These are phyloP conservation scores for Microcera coccophila DNA, from an alignment of 2,329 filamentous ascomycete species.

Conservation along the genomic window DNA sequence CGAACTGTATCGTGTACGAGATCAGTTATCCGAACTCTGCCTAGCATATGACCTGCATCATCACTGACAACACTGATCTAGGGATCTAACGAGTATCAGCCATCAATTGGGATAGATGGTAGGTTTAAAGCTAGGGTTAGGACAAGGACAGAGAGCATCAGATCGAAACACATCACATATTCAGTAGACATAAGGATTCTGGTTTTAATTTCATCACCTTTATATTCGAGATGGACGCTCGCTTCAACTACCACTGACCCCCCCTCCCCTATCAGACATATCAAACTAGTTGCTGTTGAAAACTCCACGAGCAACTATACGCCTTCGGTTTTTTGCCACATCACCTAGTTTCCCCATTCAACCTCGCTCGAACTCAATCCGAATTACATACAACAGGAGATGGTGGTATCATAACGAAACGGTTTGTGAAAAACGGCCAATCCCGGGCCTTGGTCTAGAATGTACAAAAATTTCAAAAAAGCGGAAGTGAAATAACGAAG, in stretches of 20 bases:
- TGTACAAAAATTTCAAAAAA: constrained; percentile 29
- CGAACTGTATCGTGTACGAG: no score
- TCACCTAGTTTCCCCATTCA: constrained; percentile 10
- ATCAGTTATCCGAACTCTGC: no score
- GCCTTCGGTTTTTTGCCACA: constrained; percentile 6
- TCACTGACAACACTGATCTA: no score
- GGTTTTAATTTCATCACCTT: background rate
- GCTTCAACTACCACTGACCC: constrained; percentile 15
- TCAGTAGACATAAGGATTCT: background rate
- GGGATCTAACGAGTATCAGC: no score
- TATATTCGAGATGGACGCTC: constrained; percentile 15
- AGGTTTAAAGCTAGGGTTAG: background rate
- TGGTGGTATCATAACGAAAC: constrained; percentile 30
- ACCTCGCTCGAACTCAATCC: constrained; percentile 10
- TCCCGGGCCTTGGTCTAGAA: constrained; percentile 33
- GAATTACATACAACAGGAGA: constrained; percentile 9
- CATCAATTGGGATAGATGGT: no score
- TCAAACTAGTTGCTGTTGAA: constrained; percentile 18
- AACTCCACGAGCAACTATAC: constrained; percentile 18
- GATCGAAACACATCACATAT: background rate
- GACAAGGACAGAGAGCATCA: no score
- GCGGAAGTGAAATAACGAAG: constrained; percentile 28
- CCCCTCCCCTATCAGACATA: constrained; percentile 11
- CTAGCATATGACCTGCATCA: no score
- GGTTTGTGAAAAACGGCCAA: constrained; percentile 25